Conservation (phyloP, 345 rosid genomes). For the Corchorus capsularis region DNA sequence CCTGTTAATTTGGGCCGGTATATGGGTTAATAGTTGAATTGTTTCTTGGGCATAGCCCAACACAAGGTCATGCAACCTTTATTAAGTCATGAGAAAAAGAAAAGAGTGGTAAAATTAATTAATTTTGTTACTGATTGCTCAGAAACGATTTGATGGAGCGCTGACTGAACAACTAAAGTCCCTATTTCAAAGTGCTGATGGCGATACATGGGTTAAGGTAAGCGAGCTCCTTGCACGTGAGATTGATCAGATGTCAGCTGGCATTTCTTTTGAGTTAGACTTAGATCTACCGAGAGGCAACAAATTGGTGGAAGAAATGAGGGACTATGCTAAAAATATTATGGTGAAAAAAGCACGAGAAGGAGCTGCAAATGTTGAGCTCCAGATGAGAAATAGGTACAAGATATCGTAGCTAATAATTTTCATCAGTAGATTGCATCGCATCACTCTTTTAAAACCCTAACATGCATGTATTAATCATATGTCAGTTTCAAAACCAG, state of each 20-base stretch:
- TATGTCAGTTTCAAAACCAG: constrained; percentile 62
- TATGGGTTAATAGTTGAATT: too few species aligned
- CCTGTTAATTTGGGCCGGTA: too few species aligned
- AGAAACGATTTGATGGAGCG: background rate
- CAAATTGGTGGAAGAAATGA: constrained; percentile 47
- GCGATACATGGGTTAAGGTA: constrained; percentile 62
- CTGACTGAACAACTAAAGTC: constrained; percentile 50
- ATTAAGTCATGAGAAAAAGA: too few species aligned
- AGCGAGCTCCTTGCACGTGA: constrained; percentile 58
- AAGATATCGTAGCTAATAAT: too few species aligned
- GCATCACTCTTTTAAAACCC: too few species aligned
- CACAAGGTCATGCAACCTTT: too few species aligned
- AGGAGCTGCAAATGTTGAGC: constrained; percentile 62
- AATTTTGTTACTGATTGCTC: too few species aligned
- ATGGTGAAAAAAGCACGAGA: constrained; percentile 69
- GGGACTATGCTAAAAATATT: constrained; percentile 48
- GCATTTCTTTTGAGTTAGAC: constrained; percentile 61
- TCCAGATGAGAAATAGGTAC: constrained; percentile 70
- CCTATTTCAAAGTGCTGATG: constrained; percentile 52
- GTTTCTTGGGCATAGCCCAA: too few species aligned
- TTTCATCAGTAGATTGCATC: too few species aligned
- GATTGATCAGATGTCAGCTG: constrained; percentile 44
- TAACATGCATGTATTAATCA: constrained; percentile 20
- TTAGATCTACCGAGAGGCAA: constrained; percentile 30
- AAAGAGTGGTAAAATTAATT: too few species aligned